Percentiles rank a stretch among this genome's conserved stretches.
phyloP scores from a whole-genome alignment of 768 basidiomycete species.

The Trametopsis cervina region DNA sequence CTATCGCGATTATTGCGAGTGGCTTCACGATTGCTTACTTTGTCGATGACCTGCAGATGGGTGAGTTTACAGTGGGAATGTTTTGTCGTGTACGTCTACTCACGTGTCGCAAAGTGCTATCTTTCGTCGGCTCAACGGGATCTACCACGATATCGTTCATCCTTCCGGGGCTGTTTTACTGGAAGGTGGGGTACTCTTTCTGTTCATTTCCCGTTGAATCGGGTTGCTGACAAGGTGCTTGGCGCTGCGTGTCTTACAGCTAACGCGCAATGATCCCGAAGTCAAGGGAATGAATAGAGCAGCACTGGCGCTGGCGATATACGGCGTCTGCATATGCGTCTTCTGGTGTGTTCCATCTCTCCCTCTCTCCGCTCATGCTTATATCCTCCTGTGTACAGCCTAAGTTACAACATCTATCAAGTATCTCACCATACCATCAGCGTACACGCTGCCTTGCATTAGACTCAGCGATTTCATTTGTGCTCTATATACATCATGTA shows the following conservation, averaged over 20 bases:
- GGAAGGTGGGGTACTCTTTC: constrained; percentile 56
- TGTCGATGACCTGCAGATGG: constrained; percentile 70
- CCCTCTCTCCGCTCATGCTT: not conserved
- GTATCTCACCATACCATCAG: constrained; percentile 33
- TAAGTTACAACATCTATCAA: constrained; percentile 75
- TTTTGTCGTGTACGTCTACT: constrained; percentile 9
- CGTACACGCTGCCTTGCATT: not conserved
- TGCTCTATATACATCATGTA: not conserved
- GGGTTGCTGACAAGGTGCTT: constrained; percentile 6
- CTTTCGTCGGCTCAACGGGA: constrained; percentile 95
- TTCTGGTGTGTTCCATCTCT: constrained; percentile 65
- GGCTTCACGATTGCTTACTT: constrained; percentile 74
- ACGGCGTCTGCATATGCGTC: constrained; percentile 74
- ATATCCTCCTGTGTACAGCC: constrained; percentile 33
- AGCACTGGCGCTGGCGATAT: constrained; percentile 59
- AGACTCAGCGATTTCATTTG: not conserved
- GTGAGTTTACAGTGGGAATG: constrained; percentile 32
- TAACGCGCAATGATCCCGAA: constrained; percentile 47
- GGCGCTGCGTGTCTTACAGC: constrained; percentile 8
- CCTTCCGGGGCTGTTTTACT: constrained; percentile 88
- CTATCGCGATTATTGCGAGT: constrained; percentile 51
- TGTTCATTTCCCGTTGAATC: not conserved
- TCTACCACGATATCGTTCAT: constrained; percentile 97
- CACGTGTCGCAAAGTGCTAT: constrained; percentile 57
- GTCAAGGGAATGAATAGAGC: constrained; percentile 48